Percentiles rank a stretch among this genome's conserved stretches.
These are phyloP conservation scores for Albatrellus ellisii DNA, from an alignment of 768 basidiomycete genomes.

Conservation along the genomic window DNA sequence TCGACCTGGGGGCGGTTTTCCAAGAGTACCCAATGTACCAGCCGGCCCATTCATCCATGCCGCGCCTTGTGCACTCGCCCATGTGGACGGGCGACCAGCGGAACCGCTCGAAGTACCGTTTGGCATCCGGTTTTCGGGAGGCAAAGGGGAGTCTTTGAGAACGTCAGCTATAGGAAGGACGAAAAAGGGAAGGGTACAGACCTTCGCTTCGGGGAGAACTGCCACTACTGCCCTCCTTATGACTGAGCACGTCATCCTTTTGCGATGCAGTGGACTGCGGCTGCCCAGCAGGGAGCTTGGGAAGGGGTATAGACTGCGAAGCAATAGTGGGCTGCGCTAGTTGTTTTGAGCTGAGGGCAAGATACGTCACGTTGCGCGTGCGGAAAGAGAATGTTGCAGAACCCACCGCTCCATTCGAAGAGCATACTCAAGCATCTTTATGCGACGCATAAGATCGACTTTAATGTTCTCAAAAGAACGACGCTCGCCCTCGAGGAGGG, in stretches of 20 bases:
- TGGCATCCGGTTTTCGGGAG: constrained; percentile 42
- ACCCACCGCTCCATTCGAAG: constrained; percentile 88
- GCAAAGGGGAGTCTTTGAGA: constrained; percentile 53
- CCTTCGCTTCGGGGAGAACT: constrained; percentile 85
- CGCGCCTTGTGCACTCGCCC: constrained; percentile 29
- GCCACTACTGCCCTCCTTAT: constrained; percentile 67
- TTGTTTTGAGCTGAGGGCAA: constrained; percentile 60
- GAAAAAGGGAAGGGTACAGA: constrained; percentile 18
- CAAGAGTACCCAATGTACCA: constrained; percentile 28
- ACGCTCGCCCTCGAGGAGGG: constrained; percentile 91
- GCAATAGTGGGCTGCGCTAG: constrained; percentile 40
- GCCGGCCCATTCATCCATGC: constrained; percentile 34
- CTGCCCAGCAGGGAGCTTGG: constrained; percentile 55
- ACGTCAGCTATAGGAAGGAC: constrained; percentile 8
- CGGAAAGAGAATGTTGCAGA: constrained; percentile 8
- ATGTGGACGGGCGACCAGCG: constrained; percentile 40
- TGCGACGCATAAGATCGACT: constrained; percentile 88
- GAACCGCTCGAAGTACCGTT: constrained; percentile 28
- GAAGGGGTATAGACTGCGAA: constrained; percentile 40
- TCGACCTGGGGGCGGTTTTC: constrained; percentile 66
- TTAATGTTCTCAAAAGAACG: constrained; percentile 96
- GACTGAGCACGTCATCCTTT: constrained; percentile 62
- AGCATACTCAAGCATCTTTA: constrained; percentile 99
- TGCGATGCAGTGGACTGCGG: constrained; percentile 34
- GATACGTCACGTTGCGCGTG: constrained; percentile 20